Conservation (phyloP, 495 filamentous ascomycete genomes). For the Penicillium coprophilum region DNA sequence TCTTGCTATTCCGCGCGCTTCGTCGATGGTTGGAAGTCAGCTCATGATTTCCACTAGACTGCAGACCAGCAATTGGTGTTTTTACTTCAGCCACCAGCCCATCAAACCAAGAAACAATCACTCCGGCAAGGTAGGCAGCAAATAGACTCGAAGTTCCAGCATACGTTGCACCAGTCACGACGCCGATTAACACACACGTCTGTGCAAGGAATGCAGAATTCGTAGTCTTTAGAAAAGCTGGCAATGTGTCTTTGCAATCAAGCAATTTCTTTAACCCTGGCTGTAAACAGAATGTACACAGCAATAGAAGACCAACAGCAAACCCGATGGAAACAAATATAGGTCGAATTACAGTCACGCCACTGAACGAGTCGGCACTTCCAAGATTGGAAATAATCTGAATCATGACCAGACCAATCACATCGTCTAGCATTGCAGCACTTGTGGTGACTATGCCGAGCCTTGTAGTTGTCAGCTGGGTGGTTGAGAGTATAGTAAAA, state of each 20-base stretch:
- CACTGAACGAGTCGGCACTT: conserved; percentile 31
- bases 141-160: conserved; percentile 70
- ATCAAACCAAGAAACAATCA: conserved; percentile 57
- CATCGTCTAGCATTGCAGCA: conserved; percentile 82
- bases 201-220: conserved; percentile 42
- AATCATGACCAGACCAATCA: conserved; percentile 77
- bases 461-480: conserved; percentile 55
- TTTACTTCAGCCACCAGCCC: conserved; percentile 15
- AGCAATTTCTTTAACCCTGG: conserved; percentile 33
- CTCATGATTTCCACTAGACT: not conserved
- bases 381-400: conserved; percentile 59
- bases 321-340: conserved; percentile 60
- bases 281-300: conserved; percentile 44
- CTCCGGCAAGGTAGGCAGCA: conserved; percentile 67
- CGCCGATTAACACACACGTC: conserved; percentile 48
- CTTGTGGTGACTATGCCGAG: conserved; percentile 68
- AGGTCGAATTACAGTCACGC: conserved; percentile 54
- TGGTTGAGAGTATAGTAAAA: conserved; percentile 66
- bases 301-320: conserved; percentile 45
- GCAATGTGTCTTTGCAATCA: conserved; percentile 8
- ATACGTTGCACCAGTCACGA: conserved; percentile 59
- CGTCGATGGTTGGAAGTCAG: not conserved
- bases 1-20: not conserved
- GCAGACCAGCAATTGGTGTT: not conserved
- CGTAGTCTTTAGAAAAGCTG: conserved; percentile 12